phyloP scores from a whole-genome alignment of 495 filamentous ascomycete species.

The Aspergillus coremiiformis region DNA sequence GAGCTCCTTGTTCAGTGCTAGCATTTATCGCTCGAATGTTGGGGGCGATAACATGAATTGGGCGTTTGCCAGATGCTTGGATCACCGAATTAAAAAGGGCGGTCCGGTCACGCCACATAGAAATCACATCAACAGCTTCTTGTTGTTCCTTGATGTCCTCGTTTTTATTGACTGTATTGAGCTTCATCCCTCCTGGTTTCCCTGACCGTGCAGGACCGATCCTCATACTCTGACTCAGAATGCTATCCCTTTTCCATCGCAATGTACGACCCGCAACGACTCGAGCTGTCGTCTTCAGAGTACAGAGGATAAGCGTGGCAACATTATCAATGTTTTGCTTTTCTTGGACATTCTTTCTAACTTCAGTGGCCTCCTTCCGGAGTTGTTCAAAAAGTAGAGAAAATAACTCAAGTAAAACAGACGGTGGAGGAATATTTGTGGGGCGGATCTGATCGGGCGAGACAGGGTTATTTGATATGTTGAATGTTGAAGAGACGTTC shows the following conservation, averaged over 20 bases:
- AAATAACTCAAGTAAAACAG: slow-evolving; percentile 70
- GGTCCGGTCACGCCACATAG: slow-evolving; percentile 54
- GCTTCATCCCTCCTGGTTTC: slow-evolving; percentile 76
- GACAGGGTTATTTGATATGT: background rate
- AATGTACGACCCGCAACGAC: slow-evolving; percentile 79
- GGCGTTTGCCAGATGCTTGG: slow-evolving; percentile 27
- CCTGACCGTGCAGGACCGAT: slow-evolving; percentile 65
- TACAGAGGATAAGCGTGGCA: slow-evolving; percentile 43
- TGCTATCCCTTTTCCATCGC: slow-evolving; percentile 83
- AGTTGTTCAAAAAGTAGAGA: slow-evolving; percentile 52
- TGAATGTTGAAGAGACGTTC: background rate
- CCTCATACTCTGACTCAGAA: slow-evolving; percentile 80
- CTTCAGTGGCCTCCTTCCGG: slow-evolving; percentile 28
- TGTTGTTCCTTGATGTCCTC: slow-evolving; percentile 79
- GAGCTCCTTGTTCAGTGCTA: slow-evolving; percentile 49
- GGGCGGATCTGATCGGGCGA: slow-evolving; percentile 49
- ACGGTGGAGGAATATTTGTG: slow-evolving; percentile 84
- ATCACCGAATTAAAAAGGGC: slow-evolving; percentile 35
- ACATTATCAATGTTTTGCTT: slow-evolving; percentile 11
- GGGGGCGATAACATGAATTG: slow-evolving; percentile 63
- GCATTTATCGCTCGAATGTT: slow-evolving; percentile 51
- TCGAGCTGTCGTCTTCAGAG: slow-evolving; percentile 61
- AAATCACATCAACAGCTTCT: slow-evolving; percentile 71
- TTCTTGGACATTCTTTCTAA: slow-evolving; percentile 16
- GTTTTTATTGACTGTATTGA: slow-evolving; percentile 69